Evolutionary conservation across 225 moss, liverwort and hornwort genomes (phyloP).

Genomic region (Bryum argenteum): DNA sequence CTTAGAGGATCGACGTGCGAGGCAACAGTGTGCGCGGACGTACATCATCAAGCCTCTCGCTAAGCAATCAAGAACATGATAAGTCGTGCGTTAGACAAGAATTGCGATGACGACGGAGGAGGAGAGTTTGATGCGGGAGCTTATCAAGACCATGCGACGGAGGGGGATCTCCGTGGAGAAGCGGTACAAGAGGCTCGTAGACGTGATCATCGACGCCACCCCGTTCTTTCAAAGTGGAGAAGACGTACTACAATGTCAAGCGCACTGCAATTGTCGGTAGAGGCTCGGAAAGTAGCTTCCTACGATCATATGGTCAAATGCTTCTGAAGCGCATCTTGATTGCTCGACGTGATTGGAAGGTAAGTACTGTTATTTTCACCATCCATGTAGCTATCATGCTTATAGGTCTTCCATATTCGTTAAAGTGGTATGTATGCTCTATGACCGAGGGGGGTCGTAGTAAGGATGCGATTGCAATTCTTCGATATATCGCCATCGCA

Average conservation of each 20-base stretch:
- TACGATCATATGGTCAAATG: no score
- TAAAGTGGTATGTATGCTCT: no score
- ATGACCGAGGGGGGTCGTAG: no score
- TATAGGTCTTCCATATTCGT: no score
- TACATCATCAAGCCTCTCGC: constrained; percentile 53
- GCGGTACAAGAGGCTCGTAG: constrained; percentile 44
- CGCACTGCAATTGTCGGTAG: constrained; percentile 46
- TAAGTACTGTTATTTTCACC: no score
- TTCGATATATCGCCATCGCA: no score
- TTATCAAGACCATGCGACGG: constrained; percentile 44
- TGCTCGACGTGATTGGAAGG: no score
- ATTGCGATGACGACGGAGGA: constrained; percentile 34
- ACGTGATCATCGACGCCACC: constrained; percentile 48
- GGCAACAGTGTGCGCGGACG: constrained; percentile 51
- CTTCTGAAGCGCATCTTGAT: no score
- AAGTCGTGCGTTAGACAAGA: constrained; percentile 27
- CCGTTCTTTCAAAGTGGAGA: constrained; percentile 48
- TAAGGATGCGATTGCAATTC: no score
- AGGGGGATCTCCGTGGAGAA: constrained; percentile 45
- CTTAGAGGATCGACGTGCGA: no score
- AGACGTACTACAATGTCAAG: constrained; percentile 53
- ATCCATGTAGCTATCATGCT: no score
- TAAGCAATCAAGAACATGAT: constrained; percentile 55
- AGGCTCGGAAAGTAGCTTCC: no score
- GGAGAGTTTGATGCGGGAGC: constrained; percentile 42